phyloP scores from a whole-genome alignment of 306 rosid species.

The Arachis stenosperma region DNA sequence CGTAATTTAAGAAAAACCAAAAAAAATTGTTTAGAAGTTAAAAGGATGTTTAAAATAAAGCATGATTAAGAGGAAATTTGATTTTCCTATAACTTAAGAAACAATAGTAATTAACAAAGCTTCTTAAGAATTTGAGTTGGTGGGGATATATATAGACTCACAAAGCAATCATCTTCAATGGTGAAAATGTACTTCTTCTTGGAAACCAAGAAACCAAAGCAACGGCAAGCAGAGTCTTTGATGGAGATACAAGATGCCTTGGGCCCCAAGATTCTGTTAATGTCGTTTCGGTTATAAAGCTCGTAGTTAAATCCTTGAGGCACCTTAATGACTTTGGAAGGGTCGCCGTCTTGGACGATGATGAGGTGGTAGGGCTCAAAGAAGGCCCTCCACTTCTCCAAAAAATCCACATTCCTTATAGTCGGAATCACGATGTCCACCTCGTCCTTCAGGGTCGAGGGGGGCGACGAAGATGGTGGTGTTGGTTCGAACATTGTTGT shows the following conservation, averaged over 20 bases:
- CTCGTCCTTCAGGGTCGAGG: slow-evolving; percentile 64
- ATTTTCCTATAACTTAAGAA: too few species aligned
- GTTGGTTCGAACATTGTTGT: slow-evolving; percentile 26
- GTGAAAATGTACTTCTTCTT: slow-evolving; percentile 87
- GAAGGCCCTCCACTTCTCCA: slow-evolving; percentile 80
- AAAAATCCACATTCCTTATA: slow-evolving; percentile 74
- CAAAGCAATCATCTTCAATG: slow-evolving; percentile 90
- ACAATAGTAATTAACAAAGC: too few species aligned
- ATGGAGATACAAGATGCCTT: slow-evolving; percentile 77
- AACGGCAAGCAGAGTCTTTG: slow-evolving; percentile 88
- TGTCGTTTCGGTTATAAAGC: slow-evolving; percentile 69
- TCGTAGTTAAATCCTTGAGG: slow-evolving; percentile 75
- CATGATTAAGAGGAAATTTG: too few species aligned
- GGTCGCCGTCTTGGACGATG: slow-evolving; percentile 90
- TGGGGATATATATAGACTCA: slow-evolving; percentile 36
- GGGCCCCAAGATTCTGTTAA: slow-evolving; percentile 63
- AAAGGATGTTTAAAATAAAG: too few species aligned
- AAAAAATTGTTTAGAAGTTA: not conserved
- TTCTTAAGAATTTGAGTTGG: not conserved
- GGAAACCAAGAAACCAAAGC: slow-evolving; percentile 74
- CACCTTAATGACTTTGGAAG: slow-evolving; percentile 62
- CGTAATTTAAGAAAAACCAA: not conserved
- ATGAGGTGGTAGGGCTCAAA: slow-evolving; percentile 73
- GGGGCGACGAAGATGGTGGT: not conserved
- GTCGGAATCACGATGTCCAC: slow-evolving; percentile 88